Conservation (phyloP, 2,329 filamentous ascomycete genomes). For the Scedosporium apiospermum region DNA sequence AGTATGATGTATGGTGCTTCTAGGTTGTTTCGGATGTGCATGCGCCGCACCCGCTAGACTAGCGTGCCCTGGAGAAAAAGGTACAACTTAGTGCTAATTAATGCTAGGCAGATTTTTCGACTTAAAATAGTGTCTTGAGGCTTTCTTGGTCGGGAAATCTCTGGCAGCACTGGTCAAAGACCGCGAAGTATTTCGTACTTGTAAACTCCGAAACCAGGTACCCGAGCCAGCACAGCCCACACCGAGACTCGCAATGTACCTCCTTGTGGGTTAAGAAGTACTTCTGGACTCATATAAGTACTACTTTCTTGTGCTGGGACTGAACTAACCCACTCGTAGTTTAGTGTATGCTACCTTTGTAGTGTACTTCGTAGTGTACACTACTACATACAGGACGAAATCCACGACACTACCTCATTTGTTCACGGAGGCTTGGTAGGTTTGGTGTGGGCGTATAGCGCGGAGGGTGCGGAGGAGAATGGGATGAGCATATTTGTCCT, state of each 20-base stretch:
- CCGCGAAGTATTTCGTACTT: neutral
- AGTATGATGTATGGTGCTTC: neutral
- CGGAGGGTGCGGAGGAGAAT: too few species aligned
- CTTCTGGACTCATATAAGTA: too few species aligned
- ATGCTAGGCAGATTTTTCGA: neutral
- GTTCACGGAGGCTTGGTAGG: too few species aligned
- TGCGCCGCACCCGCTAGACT: neutral
- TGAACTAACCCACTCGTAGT: too few species aligned
- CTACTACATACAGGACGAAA: too few species aligned
- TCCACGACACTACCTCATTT: too few species aligned
- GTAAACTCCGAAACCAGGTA: slow-evolving; percentile 1
- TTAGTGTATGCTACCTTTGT: too few species aligned
- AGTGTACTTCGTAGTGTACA: too few species aligned
- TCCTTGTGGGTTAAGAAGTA: neutral
- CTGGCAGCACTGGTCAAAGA: neutral
- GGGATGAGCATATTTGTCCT: too few species aligned
- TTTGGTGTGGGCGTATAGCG: too few species aligned
- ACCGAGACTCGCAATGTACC: neutral
- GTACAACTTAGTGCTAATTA: neutral
- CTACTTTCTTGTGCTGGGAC: too few species aligned
- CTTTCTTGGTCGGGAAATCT: neutral
- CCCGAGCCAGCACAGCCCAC: neutral
- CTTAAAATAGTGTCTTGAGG: neutral
- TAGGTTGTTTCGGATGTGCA: neutral
- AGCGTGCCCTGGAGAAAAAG: neutral